A percentile compares a stretch with the other conserved stretches of the same genome.
These are phyloP conservation scores for Ophiostoma tasmaniense DNA, from an alignment of 2,329 filamentous ascomycete species.

Conservation along the genomic window DNA sequence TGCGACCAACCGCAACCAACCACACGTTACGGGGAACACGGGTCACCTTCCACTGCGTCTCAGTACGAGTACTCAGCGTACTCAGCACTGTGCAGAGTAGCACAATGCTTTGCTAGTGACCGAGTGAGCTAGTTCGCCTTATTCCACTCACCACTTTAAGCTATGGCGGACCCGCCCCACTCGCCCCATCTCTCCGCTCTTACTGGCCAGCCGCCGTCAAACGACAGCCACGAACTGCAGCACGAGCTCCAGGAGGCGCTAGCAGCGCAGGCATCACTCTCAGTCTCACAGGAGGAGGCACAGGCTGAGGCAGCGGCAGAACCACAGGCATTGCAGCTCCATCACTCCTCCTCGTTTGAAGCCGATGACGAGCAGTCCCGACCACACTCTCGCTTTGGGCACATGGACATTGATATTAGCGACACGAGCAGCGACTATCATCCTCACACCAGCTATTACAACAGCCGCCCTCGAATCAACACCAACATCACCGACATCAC, in stretches of 20 bases:
- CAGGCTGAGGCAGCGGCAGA: neutral
- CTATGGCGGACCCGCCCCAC: constrained; percentile 1
- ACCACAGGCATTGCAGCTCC: neutral
- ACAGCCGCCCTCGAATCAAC: neutral
- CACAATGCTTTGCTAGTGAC: neutral
- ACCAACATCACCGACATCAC: neutral
- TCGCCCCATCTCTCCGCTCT: neutral
- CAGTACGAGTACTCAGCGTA: neutral
- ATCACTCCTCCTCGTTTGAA: neutral
- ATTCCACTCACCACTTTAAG: neutral
- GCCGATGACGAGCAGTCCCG: constrained; percentile 4
- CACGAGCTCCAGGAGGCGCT: neutral
- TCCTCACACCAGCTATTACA: neutral
- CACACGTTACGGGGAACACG: constrained; percentile 3
- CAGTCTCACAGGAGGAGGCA: neutral
- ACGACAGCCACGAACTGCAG: neutral
- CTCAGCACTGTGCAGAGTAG: neutral
- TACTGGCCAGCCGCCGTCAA: neutral
- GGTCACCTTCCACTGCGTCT: neutral
- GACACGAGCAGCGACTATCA: constrained; percentile 4
- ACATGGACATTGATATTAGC: neutral
- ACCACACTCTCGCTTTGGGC: neutral
- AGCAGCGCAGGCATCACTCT: no score
- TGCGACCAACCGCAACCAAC: neutral
- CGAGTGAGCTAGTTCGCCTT: neutral